phyloP scores from a whole-genome alignment of 2,329 filamentous ascomycete species.

The Massarina eburnea region DNA sequence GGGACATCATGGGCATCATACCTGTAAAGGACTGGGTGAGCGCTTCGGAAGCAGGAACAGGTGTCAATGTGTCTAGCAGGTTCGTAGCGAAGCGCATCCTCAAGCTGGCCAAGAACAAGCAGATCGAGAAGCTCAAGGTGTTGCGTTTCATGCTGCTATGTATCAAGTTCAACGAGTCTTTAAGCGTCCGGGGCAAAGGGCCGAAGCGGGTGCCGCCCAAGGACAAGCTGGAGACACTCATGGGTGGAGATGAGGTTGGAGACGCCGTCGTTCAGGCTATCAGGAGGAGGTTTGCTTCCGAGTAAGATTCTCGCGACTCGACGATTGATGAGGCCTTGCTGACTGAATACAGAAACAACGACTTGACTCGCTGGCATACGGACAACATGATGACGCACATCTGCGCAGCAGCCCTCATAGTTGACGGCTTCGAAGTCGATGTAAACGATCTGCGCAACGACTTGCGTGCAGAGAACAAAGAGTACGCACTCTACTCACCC shows the following conservation, averaged over 20 bases:
- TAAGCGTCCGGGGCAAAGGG: slow-evolving; percentile 37
- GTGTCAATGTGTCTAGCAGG: slow-evolving; percentile 59
- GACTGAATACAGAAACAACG: slow-evolving; percentile 32
- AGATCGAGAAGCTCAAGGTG: slow-evolving; percentile 51
- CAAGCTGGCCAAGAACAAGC: slow-evolving; percentile 56
- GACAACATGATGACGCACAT: slow-evolving; percentile 75
- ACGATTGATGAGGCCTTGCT: no score
- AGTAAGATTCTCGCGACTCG: slow-evolving; percentile 22
- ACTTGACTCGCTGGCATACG: slow-evolving; percentile 70
- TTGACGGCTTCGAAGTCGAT: slow-evolving; percentile 74
- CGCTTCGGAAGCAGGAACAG: slow-evolving; percentile 59
- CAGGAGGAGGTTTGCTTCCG: slow-evolving; percentile 63
- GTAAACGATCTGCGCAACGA: slow-evolving; percentile 71
- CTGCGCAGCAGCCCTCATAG: slow-evolving; percentile 68
- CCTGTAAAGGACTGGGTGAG: slow-evolving; percentile 76
- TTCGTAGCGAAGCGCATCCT: slow-evolving; percentile 68
- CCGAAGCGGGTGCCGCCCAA: slow-evolving; percentile 58
- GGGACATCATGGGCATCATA: slow-evolving; percentile 66
- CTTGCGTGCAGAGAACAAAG: slow-evolving; percentile 69
- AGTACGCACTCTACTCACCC: slow-evolving; percentile 40
- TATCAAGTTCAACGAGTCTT: slow-evolving; percentile 50
- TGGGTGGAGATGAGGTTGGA: slow-evolving; percentile 43
- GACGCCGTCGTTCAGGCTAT: slow-evolving; percentile 30
- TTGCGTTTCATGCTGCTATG: slow-evolving; percentile 52
- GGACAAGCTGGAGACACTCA: slow-evolving; percentile 68